Conservation (phyloP, 768 basidiomycete genomes). For the Crucibulum laeve region DNA sequence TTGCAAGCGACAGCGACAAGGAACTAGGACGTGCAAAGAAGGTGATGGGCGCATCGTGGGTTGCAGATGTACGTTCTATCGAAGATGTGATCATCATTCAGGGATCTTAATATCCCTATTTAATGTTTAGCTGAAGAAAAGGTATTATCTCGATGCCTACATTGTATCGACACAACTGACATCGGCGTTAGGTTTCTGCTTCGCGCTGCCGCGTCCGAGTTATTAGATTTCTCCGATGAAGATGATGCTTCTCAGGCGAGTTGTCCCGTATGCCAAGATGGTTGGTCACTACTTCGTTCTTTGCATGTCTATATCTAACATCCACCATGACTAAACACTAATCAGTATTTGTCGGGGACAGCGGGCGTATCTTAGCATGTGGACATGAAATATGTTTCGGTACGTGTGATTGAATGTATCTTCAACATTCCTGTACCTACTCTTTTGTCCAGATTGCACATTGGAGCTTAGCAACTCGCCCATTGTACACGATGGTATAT, state of each 20-base stretch:
- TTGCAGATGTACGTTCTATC: slow-evolving; percentile 24
- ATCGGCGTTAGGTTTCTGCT: slow-evolving; percentile 34
- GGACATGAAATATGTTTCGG: slow-evolving; percentile 64
- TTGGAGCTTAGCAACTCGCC: slow-evolving; percentile 46
- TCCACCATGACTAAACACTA: neutral
- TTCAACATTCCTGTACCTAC: neutral
- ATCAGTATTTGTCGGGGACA: slow-evolving; percentile 43
- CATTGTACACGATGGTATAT: slow-evolving; percentile 54
- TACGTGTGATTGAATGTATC: slow-evolving; percentile 15
- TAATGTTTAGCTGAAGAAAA: slow-evolving; percentile 28
- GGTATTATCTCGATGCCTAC: slow-evolving; percentile 13
- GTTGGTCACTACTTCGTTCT: no score
- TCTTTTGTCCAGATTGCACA: slow-evolving; percentile 44
- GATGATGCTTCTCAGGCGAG: slow-evolving; percentile 34
- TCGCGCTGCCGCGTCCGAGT: slow-evolving; percentile 39
- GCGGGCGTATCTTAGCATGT: slow-evolving; percentile 60
- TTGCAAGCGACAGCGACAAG: slow-evolving; percentile 44
- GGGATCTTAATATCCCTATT: neutral
- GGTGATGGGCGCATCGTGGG: slow-evolving; percentile 37
- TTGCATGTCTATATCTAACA: neutral
- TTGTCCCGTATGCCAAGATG: slow-evolving; percentile 68
- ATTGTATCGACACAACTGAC: slow-evolving; percentile 8
- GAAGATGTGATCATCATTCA: neutral
- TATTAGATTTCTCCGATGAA: slow-evolving; percentile 43
- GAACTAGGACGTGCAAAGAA: slow-evolving; percentile 57